Evolutionary conservation across 164 flowering plant species (phyloP).

Genomic region (Stephania japonica): DNA sequence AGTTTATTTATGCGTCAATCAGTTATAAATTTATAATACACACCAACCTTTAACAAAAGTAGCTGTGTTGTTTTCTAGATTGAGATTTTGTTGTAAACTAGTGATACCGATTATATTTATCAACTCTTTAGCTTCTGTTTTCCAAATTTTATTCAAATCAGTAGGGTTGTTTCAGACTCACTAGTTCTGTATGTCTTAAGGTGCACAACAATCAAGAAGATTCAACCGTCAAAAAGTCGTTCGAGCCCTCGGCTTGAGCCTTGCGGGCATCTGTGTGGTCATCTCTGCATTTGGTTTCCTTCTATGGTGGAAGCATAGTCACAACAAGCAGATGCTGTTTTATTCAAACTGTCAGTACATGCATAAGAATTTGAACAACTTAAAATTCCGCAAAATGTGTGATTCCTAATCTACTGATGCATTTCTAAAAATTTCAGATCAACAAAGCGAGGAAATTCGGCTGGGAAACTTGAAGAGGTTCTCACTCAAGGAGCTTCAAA

Average conservation of each 20-base stretch:
- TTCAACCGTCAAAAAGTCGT: constrained; percentile 53
- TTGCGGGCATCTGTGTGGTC: constrained; percentile 58
- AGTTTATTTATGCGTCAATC: neutral
- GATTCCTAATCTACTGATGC: neutral
- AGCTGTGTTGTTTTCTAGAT: neutral
- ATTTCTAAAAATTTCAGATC: neutral
- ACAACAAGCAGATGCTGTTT: constrained; percentile 70
- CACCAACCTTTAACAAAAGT: neutral
- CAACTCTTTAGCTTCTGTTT: too few relatives aligned
- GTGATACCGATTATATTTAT: neutral
- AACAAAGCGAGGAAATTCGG: constrained; percentile 3
- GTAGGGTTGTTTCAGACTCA: neutral
- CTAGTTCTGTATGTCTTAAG: constrained; percentile 21
- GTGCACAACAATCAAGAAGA: constrained; percentile 30
- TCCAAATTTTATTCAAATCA: too few relatives aligned
- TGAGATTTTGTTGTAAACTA: neutral
- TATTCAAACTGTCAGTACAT: constrained; percentile 31
- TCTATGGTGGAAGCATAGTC: constrained; percentile 70
- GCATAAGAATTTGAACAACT: neutral
- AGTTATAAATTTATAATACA: neutral
- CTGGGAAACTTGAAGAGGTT: constrained; percentile 20
- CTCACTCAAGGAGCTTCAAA: constrained; percentile 14
- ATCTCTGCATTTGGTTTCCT: constrained; percentile 56
- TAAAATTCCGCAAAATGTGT: neutral
- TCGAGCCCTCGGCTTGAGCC: constrained; percentile 59